A percentile compares a stretch with the other conserved stretches of the same genome.
phyloP scores from a whole-genome alignment of 1,284 basidiomycete genomes.

The Clitocybe nebularis region DNA sequence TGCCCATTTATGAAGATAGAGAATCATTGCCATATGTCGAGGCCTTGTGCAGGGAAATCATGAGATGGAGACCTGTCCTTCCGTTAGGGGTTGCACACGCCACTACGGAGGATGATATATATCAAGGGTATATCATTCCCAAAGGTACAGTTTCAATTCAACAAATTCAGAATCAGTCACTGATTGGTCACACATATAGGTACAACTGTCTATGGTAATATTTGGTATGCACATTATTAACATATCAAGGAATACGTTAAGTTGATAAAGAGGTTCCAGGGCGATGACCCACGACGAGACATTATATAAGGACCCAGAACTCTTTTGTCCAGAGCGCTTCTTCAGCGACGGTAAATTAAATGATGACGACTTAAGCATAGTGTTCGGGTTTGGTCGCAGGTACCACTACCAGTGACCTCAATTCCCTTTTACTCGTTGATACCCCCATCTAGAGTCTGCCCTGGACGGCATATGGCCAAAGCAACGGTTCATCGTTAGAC shows the following conservation, averaged over 20 bases:
- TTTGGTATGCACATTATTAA: conserved; percentile 20
- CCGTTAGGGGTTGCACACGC: conserved; percentile 16
- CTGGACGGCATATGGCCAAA: conserved; percentile 14
- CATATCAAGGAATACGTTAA: neutral
- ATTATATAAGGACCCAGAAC: conserved; percentile 17
- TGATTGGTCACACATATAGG: conserved; percentile 7
- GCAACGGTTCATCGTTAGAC: too few species aligned
- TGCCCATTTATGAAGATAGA: conserved; percentile 13
- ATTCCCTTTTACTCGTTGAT: too few species aligned
- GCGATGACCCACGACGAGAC: conserved; percentile 21
- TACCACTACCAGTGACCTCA: neutral
- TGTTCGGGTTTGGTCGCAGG: conserved; percentile 18
- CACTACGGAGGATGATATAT: conserved; percentile 24
- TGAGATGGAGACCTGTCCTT: conserved; percentile 1
- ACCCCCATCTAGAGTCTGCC: conserved; percentile 17
- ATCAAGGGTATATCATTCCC: conserved; percentile 26
- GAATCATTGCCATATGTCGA: neutral
- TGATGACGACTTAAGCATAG: conserved; percentile 7
- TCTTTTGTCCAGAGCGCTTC: conserved; percentile 21
- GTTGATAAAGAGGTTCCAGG: conserved; percentile 10
- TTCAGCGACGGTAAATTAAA: conserved; percentile 16
- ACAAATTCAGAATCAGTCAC: neutral
- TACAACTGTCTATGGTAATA: conserved; percentile 26
- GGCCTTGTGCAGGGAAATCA: neutral
- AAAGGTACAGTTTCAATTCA: conserved; percentile 21